A percentile compares a stretch with the other conserved stretches of the same genome.
phyloP scores from a whole-genome alignment of 1,284 basidiomycete species.

The Fomitopsis pinicola region DNA sequence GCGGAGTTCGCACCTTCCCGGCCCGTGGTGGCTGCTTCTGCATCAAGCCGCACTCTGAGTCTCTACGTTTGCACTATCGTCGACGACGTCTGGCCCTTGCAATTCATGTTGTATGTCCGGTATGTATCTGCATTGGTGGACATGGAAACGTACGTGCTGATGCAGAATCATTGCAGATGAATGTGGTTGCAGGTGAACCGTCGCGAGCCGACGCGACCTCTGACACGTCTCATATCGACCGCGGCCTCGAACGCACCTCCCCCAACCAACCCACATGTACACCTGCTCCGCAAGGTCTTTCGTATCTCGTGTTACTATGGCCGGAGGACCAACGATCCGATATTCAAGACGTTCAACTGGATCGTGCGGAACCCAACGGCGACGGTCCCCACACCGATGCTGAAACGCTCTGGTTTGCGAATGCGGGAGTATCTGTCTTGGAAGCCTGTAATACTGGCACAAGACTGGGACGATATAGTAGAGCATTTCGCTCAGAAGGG shows the following conservation, averaged over 20 bases:
- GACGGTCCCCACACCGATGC: background rate
- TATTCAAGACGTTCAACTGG: conserved; percentile 1
- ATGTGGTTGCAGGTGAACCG: conserved; percentile 17
- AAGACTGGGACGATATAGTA: conserved; percentile 6
- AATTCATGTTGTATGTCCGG: background rate
- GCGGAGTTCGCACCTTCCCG: background rate
- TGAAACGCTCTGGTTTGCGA: background rate
- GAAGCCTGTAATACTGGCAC: conserved; percentile 7
- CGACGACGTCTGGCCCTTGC: background rate
- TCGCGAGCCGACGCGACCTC: conserved; percentile 1
- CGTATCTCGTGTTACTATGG: conserved; percentile 5
- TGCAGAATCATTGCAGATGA: conserved; percentile 9
- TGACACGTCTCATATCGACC: background rate
- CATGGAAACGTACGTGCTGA: background rate
- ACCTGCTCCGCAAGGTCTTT: background rate
- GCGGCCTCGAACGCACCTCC: background rate
- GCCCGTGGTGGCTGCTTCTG: background rate
- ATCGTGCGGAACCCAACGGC: background rate
- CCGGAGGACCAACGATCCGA: conserved; percentile 2
- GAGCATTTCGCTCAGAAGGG: conserved; percentile 2
- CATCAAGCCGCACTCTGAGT: background rate
- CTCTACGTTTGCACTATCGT: background rate
- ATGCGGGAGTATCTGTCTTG: conserved; percentile 7
- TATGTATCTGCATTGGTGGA: background rate
- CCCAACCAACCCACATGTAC: background rate